Percentiles rank a stretch among this genome's conserved stretches.
Conservation (phyloP, 2,329 filamentous ascomycete genomes). For the Phaeosphaeriaceae sp. region DNA sequence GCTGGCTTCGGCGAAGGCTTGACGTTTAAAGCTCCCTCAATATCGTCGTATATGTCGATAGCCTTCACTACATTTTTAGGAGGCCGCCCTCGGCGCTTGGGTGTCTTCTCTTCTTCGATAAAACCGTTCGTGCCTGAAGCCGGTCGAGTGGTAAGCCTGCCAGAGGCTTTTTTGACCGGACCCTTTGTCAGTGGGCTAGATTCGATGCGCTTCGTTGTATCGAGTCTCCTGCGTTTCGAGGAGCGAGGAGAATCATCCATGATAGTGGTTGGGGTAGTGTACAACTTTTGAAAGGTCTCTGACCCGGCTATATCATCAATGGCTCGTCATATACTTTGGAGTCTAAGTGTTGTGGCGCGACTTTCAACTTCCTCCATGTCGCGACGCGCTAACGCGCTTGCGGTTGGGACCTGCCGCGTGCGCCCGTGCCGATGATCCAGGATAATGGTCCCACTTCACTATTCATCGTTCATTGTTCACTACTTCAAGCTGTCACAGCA, state of each 20-base stretch:
- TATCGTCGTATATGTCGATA: conserved; percentile 52
- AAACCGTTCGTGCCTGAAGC: conserved; percentile 19
- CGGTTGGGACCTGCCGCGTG: conserved; percentile 5
- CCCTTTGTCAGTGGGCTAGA: conserved; percentile 27
- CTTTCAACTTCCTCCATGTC: conserved; percentile 7
- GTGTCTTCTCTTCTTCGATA: conserved; percentile 14
- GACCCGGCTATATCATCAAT: background rate
- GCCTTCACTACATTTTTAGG: conserved; percentile 21
- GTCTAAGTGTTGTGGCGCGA: conserved; percentile 18
- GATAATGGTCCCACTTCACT: background rate
- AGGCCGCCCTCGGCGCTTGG: conserved; percentile 9
- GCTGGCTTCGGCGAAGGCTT: conserved; percentile 7
- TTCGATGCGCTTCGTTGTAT: conserved; percentile 30
- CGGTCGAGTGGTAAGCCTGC: conserved; percentile 25
- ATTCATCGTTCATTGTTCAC: no score
- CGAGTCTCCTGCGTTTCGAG: conserved; percentile 46
- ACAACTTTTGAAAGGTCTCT: background rate
- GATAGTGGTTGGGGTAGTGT: background rate
- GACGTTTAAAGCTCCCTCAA: conserved; percentile 50
- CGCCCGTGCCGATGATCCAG: conserved; percentile 10
- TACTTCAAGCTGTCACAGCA: no score
- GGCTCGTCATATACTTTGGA: background rate
- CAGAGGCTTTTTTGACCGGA: conserved; percentile 28
- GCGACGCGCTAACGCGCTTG: conserved; percentile 25
- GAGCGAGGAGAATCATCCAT: conserved; percentile 47